phyloP scores from a whole-genome alignment of 352 stramenopile species.

The Pythium monospermum region DNA sequence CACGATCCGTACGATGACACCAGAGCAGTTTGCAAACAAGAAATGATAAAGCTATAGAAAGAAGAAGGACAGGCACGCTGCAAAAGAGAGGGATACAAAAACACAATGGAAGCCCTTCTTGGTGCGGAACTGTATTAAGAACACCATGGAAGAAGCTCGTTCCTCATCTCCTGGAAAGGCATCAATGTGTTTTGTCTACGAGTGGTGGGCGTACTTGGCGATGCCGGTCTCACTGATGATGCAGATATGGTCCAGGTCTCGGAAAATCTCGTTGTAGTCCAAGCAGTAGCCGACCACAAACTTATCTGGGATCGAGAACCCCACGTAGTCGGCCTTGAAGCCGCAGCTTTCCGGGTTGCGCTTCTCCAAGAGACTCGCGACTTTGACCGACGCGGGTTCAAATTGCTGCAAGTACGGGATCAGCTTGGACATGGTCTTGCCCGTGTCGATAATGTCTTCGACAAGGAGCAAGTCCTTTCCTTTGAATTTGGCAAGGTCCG shows the following conservation, averaged over 20 bases:
- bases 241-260: conserved; percentile 94
- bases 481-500: conserved; percentile 81
- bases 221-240: conserved; percentile 93
- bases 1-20: conserved; percentile 78
- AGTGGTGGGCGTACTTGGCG: conserved; percentile 64
- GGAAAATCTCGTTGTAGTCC: conserved; percentile 97
- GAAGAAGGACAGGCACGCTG: not conserved
- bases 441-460: conserved; percentile 98
- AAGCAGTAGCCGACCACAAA: conserved; percentile 96
- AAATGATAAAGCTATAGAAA: conserved; percentile 20
- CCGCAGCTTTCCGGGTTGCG: conserved; percentile 83
- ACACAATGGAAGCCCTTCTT: conserved; percentile 5
- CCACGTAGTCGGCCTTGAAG: conserved; percentile 93
- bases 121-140: not conserved
- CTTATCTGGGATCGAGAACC: conserved; percentile 95
- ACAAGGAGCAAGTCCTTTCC: conserved; percentile 92
- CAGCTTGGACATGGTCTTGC: conserved; percentile 90
- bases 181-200: conserved; percentile 22
- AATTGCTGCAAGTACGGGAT: conserved; percentile 82
- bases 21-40: conserved; percentile 67
- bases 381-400: conserved; percentile 79
- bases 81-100: not conserved
- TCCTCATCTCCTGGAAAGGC: not conserved
- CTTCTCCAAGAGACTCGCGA: conserved; percentile 94
- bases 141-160: no score